These are phyloP conservation scores for Debaryomyces subglobosus DNA, from an alignment of 1,139 yeast species.

Conservation along the genomic window DNA sequence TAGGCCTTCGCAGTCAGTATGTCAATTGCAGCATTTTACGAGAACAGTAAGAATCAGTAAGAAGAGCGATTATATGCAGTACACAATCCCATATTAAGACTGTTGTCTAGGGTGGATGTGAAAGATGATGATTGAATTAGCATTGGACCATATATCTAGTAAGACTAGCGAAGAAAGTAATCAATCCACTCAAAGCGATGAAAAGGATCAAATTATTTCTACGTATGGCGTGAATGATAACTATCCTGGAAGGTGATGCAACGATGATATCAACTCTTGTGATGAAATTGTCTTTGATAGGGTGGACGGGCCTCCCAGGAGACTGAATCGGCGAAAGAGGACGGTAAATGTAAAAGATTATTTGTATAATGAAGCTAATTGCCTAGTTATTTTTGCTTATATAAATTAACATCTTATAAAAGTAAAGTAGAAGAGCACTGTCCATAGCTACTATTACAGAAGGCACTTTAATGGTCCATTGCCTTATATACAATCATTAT, in stretches of 20 bases:
- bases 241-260: neutral
- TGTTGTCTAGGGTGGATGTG: too few relatives aligned
- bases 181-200: neutral
- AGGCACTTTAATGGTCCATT: neutral
- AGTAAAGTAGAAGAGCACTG: neutral
- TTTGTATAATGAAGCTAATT: neutral
- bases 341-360: neutral
- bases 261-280: neutral
- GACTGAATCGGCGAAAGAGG: neutral
- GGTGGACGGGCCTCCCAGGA: neutral
- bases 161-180: neutral
- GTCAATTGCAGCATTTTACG: too few relatives aligned
- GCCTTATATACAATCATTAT: neutral
- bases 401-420: neutral
- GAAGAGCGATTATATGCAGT: too few relatives aligned
- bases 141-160: neutral
- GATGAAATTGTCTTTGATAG: neutral
- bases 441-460: neutral
- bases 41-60: too few relatives aligned
- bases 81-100: too few relatives aligned
- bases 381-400: neutral
- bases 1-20: too few relatives aligned
- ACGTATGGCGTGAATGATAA: neutral
- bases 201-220: neutral
- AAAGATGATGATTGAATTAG: neutral